Base-by-base conservation (phyloP, 2,329 filamentous ascomycete species). In the Leptodontidium sp. region DNA sequence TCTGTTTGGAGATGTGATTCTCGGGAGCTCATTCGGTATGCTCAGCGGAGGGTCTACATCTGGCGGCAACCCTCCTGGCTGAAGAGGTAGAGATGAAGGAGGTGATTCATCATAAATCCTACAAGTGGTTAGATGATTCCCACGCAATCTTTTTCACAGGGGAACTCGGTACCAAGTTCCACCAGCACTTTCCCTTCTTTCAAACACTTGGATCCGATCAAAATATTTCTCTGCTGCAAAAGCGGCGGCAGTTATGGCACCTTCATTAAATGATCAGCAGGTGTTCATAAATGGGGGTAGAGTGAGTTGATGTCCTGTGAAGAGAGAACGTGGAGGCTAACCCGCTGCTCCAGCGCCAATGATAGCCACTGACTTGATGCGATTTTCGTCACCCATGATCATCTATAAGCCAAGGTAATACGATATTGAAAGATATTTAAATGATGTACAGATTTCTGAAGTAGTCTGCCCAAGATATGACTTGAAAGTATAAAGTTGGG, bases 161-260 rank as follows among this genome's bases (percentile, higher is more conserved):
- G 17, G 14, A n/a, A 24, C 7, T 32, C 24, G 11, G 24, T 79
- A 72, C 88, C 88, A 90, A 68, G 85, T 88, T 32, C 88, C 88
- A 59, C 88, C 88, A 2, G 86, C 80, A 12, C 80, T 82, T 71
- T 87, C 85, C 64, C 86, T 82, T 26, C 88, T 80, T 74, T 90
- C 88, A 75, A 90, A 90, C 0, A 90, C 86, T 9, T 85, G 83
- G 61, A 90, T 86, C 2, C 81, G 77, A 64, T 89, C 85, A 73
- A 90, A 90, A 0, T 80, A 76, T 61, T 86, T 82, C 75, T 90
- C 88, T 71, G 86, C 82, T 84, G 82, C 79, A 14, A 86, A 77
- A 1, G 84, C 83, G 0, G 83, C 82, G 0, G 83, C 83, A 0
- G 84, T 81, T 1, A 83, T 76, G 1, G 83, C 81, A n/a, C 84